Conservation (phyloP, 306 rosid species). For the Hippophae gyantsensis region DNA sequence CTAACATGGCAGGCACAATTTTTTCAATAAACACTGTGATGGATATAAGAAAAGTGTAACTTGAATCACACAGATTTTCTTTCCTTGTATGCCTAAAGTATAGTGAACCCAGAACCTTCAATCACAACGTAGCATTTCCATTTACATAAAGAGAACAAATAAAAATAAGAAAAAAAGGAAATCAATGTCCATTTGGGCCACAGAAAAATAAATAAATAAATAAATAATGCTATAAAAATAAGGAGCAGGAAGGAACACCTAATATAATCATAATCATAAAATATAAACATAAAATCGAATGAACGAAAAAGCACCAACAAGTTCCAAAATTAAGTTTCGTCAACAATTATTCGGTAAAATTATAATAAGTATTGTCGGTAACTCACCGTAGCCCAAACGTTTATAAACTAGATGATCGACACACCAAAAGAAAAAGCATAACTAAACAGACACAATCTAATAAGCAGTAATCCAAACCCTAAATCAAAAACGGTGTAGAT, state of each 20-base stretch:
- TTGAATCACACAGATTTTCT: too few relatives aligned
- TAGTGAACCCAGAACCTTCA: too few relatives aligned
- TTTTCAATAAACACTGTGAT: too few relatives aligned
- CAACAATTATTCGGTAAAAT: neutral
- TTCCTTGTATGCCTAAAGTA: too few relatives aligned
- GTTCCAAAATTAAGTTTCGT: neutral
- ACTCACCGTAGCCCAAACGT: neutral
- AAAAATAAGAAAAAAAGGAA: too few relatives aligned
- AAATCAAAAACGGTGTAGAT: neutral
- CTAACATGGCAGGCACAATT: too few relatives aligned
- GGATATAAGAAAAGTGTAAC: too few relatives aligned
- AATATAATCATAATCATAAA: neutral
- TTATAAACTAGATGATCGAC: neutral
- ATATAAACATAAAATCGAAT: neutral
- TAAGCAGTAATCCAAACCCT: neutral
- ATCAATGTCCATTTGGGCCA: too few relatives aligned
- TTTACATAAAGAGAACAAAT: too few relatives aligned
- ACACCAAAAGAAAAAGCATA: neutral
- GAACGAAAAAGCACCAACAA: neutral
- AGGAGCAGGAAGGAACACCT: neutral
- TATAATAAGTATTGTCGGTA: neutral
- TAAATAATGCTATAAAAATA: neutral
- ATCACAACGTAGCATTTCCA: too few relatives aligned
- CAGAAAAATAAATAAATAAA: too few relatives aligned
- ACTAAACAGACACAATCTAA: slow-evolving; percentile 5